Conservation (phyloP, 805 yeast genomes). For the Lipomyces starkeyi region DNA sequence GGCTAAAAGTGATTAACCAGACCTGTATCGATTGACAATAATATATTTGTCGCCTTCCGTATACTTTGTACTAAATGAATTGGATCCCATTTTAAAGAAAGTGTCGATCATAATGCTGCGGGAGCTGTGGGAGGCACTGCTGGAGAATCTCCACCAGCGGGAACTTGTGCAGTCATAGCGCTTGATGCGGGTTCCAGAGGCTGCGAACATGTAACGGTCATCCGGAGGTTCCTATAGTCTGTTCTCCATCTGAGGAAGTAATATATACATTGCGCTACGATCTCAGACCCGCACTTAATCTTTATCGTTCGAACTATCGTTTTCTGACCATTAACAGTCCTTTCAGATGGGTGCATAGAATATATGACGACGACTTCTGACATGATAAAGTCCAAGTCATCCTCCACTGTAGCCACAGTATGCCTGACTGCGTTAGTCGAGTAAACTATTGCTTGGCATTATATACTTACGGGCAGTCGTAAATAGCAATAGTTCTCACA, state of each 20-base stretch:
- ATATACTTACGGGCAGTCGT: constrained; percentile 4
- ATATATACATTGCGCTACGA: neutral
- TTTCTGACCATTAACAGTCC: neutral
- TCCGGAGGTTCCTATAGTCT: neutral
- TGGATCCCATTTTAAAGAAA: neutral
- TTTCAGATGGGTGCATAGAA: neutral
- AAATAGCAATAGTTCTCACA: neutral
- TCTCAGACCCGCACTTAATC: constrained; percentile 2
- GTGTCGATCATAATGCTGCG: neutral
- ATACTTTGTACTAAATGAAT: neutral
- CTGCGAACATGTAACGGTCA: neutral
- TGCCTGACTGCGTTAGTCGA: neutral
- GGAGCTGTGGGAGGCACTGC: neutral
- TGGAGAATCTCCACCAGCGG: neutral
- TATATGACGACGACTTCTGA: neutral
- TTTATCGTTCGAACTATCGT: neutral
- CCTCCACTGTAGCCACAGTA: neutral
- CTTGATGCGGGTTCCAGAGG: neutral
- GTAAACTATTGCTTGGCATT: neutral
- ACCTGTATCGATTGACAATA: neutral
- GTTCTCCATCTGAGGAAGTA: constrained; percentile 8
- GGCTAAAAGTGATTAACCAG: neutral
- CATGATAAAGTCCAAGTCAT: neutral
- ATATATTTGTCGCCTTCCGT: too few relatives aligned
- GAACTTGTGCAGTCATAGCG: neutral